Evolutionary conservation across 495 filamentous ascomycete genomes (phyloP).

Genomic region (Penicillium cinerascens): DNA sequence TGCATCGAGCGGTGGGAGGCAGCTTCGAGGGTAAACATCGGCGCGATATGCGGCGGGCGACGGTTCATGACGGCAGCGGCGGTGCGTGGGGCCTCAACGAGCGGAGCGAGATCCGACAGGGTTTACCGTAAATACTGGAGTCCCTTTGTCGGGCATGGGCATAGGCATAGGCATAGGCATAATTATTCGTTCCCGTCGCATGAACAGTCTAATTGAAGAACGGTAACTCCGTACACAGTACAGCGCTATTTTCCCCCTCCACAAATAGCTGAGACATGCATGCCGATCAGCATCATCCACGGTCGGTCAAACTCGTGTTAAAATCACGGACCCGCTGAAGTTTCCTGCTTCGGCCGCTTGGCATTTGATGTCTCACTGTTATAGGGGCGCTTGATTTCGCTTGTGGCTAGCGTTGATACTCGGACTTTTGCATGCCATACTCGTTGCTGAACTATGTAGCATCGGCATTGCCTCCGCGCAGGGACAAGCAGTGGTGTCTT

Average conservation of each 20-base stretch:
- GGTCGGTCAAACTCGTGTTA: neutral
- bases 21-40: constrained; percentile 47
- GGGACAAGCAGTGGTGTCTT: constrained; percentile 5
- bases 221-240: too few species aligned
- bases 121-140: constrained; percentile 8
- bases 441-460: neutral
- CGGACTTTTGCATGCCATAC: neutral
- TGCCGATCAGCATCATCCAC: neutral
- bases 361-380: neutral
- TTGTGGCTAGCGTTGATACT: neutral
- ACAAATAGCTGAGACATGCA: neutral
- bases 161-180: too few species aligned
- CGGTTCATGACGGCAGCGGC: constrained; percentile 43
- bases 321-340: neutral
- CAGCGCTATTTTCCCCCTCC: neutral
- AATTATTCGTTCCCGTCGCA: too few species aligned
- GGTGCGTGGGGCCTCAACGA: constrained; percentile 45
- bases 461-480: neutral
- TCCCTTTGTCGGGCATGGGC: too few species aligned
- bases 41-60: constrained; percentile 53
- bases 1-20: constrained; percentile 53
- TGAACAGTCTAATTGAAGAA: neutral
- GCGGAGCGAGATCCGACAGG: constrained; percentile 13
- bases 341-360: neutral
- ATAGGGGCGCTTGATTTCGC: neutral